Conservation (phyloP, 2,329 filamentous ascomycete genomes). For the Colletotrichum spaethianum region DNA sequence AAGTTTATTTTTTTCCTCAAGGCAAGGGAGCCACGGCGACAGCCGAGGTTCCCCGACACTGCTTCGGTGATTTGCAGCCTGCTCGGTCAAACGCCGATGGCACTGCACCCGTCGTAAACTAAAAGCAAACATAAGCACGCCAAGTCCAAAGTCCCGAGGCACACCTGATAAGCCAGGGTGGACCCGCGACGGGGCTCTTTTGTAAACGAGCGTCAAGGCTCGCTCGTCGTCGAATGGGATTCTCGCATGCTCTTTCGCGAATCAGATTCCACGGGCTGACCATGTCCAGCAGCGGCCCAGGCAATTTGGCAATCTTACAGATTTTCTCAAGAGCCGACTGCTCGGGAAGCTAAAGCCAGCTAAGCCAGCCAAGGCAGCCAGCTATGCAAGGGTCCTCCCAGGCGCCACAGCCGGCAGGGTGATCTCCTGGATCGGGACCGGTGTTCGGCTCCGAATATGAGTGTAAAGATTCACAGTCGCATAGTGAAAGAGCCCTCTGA, state of each 20-base stretch:
- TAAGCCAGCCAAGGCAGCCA: constrained; percentile 30
- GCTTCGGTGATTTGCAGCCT: constrained; percentile 11
- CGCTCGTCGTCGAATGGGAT: constrained; percentile 19
- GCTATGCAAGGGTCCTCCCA: constrained; percentile 22
- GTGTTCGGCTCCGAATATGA: constrained; percentile 20
- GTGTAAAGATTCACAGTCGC: not conserved
- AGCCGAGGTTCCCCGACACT: constrained; percentile 25
- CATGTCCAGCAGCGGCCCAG: constrained; percentile 21
- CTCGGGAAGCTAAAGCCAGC: no score
- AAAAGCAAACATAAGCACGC: constrained; percentile 12
- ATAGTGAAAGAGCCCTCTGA: not conserved
- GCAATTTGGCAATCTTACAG: constrained; percentile 16
- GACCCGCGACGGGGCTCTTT: not conserved
- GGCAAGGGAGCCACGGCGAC: constrained; percentile 1
- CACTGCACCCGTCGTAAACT: constrained; percentile 33
- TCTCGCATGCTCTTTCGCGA: constrained; percentile 1
- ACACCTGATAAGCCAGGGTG: constrained; percentile 24
- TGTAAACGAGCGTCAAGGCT: not conserved
- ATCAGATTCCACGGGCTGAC: constrained; percentile 31
- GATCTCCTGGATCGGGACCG: constrained; percentile 24
- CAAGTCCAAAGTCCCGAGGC: constrained; percentile 5
- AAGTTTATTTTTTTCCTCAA: constrained; percentile 5
- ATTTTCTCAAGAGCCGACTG: constrained; percentile 32
- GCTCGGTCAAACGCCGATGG: constrained; percentile 35
- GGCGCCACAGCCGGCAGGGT: not conserved